Conservation (phyloP, 1,284 basidiomycete species). For the Termitomyces sp. region DNA sequence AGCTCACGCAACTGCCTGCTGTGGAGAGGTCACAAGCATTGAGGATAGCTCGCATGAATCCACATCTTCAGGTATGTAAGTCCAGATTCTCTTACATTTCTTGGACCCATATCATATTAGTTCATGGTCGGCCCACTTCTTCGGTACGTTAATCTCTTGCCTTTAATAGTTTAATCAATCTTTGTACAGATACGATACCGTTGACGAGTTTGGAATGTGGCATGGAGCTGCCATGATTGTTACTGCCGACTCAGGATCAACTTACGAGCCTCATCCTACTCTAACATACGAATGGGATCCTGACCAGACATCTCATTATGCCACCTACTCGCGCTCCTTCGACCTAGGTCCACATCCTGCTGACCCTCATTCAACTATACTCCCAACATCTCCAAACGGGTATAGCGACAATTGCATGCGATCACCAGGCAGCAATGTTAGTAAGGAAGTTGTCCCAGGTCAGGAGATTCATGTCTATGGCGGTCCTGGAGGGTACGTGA, state of each 20-base stretch:
- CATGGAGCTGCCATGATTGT: constrained; percentile 84
- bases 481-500: constrained; percentile 54
- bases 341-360: constrained; percentile 69
- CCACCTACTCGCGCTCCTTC: constrained; percentile 30
- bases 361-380: constrained; percentile 51
- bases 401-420: constrained; percentile 17
- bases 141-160: constrained; percentile 31
- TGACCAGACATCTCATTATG: constrained; percentile 25
- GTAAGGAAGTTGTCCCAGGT: constrained; percentile 46
- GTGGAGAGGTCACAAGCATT: constrained; percentile 59
- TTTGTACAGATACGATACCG: constrained; percentile 73
- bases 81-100: neutral
- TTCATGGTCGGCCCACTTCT: constrained; percentile 87
- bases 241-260: constrained; percentile 76
- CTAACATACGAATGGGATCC: constrained; percentile 80
- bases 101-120: constrained; percentile 26
- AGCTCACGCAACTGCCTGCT: constrained; percentile 49
- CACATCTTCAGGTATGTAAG: constrained; percentile 50
- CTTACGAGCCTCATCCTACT: constrained; percentile 72
- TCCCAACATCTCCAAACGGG: constrained; percentile 20
- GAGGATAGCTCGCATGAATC: constrained; percentile 59
- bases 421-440: constrained; percentile 25
- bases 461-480: constrained; percentile 81
- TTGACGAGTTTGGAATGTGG: constrained; percentile 75
- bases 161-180: neutral